Evolutionary conservation across 1,284 basidiomycete genomes (phyloP).

Genomic region (Microbotryum lychnidis-dioicae): DNA sequence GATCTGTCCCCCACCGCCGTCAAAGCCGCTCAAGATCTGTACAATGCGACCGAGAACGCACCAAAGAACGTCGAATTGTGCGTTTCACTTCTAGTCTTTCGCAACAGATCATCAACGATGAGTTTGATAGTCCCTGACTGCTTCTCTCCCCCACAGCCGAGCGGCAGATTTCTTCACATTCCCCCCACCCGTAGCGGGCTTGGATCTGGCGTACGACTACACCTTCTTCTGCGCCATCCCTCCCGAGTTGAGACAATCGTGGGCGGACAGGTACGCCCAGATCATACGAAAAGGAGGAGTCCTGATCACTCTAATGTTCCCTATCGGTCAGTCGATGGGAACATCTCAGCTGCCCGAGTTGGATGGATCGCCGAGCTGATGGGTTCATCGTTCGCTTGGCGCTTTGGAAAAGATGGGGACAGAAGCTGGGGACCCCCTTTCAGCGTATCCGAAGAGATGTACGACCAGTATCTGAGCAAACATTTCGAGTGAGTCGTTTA

Average conservation of each 20-base stretch:
- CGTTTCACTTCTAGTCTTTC: background rate
- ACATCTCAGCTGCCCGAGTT: too few relatives aligned
- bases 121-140: too few relatives aligned
- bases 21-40: conserved; percentile 13
- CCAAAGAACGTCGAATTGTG: conserved; percentile 17
- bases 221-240: conserved; percentile 30
- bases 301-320: conserved; percentile 17
- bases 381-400: too few relatives aligned
- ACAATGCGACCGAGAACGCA: conserved; percentile 1
- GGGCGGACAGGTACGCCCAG: conserved; percentile 21
- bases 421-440: too few relatives aligned
- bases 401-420: too few relatives aligned
- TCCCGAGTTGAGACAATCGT: conserved; percentile 1
- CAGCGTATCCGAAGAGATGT: too few relatives aligned
- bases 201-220: conserved; percentile 22
- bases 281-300: conserved; percentile 15
- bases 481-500: too few relatives aligned
- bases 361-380: too few relatives aligned
- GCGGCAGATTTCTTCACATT: conserved; percentile 4
- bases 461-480: too few relatives aligned
- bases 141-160: background rate
- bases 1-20: conserved; percentile 31
- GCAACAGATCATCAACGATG: background rate
- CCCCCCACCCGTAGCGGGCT: background rate
- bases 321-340: background rate